Percentiles rank a stretch among this genome's conserved stretches.
Evolutionary conservation across 2,329 filamentous ascomycete species (phyloP).

Genomic region (Diaporthe citri): DNA sequence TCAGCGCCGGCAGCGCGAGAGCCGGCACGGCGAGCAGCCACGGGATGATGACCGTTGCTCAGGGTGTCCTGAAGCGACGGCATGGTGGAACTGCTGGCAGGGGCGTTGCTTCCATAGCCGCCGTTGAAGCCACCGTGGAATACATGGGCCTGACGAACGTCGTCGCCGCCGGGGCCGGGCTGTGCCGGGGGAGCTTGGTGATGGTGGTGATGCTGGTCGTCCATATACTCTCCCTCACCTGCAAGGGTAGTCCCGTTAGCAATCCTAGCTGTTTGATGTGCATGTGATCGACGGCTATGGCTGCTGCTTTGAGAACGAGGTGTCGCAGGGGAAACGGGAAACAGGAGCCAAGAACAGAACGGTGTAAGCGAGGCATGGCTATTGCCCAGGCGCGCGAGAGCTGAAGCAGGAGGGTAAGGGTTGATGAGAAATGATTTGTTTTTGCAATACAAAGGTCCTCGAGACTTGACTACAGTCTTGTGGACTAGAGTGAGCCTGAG

Average conservation of each 20-base stretch:
- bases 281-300: slow-evolving; percentile 39
- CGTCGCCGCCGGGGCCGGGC: slow-evolving; percentile 58
- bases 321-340: slow-evolving; percentile 42
- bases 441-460: slow-evolving; percentile 49
- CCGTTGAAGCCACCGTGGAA: slow-evolving; percentile 72
- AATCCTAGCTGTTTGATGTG: slow-evolving; percentile 37
- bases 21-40: slow-evolving; percentile 51
- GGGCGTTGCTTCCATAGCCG: slow-evolving; percentile 71
- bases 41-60: slow-evolving; percentile 51
- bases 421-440: slow-evolving; percentile 40
- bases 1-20: slow-evolving; percentile 63
- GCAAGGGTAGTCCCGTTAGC: slow-evolving; percentile 49
- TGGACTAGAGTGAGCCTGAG: slow-evolving; percentile 29
- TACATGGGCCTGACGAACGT: slow-evolving; percentile 80
- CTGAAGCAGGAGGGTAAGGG: slow-evolving; percentile 39
- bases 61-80: slow-evolving; percentile 73
- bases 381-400: slow-evolving; percentile 41
- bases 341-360: slow-evolving; percentile 51
- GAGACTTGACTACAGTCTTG: slow-evolving; percentile 44
- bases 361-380: slow-evolving; percentile 42
- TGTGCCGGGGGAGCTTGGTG: slow-evolving; percentile 61
- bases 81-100: slow-evolving; percentile 70
- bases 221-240: slow-evolving; percentile 74
- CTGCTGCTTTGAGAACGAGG: slow-evolving; percentile 39
- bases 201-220: slow-evolving; percentile 69